Evolutionary conservation across 148 eudicot genomes (phyloP), one percentile per base, ranked within the genome.

Genomic region (Chenopodium quinoa): DNA sequence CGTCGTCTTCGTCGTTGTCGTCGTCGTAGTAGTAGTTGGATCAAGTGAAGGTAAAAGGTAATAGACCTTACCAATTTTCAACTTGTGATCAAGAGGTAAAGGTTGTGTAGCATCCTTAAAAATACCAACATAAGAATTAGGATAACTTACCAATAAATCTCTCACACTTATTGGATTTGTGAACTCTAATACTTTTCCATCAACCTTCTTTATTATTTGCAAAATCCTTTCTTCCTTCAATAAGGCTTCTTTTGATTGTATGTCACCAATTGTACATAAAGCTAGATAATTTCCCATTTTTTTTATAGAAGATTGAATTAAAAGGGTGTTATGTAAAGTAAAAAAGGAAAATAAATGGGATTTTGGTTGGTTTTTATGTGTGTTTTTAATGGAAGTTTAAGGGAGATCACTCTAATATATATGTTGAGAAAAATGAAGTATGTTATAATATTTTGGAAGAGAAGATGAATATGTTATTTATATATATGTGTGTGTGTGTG

Each of bases 171-270:
- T 29, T 29, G 94, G 84, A 75, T 80, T 40, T 52, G 50, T 85
- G 76, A 92, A 86, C 87, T 91, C 90, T 52, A 91, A 31, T 19
- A 85, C 71, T 75, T 89, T 87, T 27, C 91, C 97, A 82, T 91
- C 93, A 65, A 72, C 63, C 52, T n/a, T 7, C 66, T 85, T 89
- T 76, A 89, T 79, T 5, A 93, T 80, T 76, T 79, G 87, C 65
- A 93, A 64, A 9, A 87, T 56, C 32, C 82, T 78, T 47, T 81
- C 20, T 70, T 79, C 71, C 75, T 78, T 80, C 46, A 79, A 14
- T 47, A 79, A n/a, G 20, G 37, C 46, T 31, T 81, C 46, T 81
- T 48, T 81, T 0, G 78, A 73, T 29, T 77, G 75, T 31, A 32
- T 68, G 12, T 73, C 75, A 11, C 83, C 48, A 27, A 23, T 13